phyloP scores from a whole-genome alignment of 2,329 filamentous ascomycete genomes.

The Taxawa tesnikishii region DNA sequence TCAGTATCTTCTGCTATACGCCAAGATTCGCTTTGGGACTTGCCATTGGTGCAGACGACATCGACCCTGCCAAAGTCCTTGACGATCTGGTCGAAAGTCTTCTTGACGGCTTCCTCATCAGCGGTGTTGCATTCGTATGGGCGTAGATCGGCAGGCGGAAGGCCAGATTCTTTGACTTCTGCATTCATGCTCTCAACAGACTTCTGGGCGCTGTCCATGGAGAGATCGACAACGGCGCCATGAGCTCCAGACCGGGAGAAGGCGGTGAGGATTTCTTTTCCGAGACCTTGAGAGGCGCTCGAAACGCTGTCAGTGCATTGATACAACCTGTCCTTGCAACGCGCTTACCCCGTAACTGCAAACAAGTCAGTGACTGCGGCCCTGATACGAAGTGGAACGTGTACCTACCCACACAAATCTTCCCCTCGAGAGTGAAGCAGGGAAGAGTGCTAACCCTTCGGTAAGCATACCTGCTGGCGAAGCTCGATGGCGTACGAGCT shows the following conservation, averaged over 20 bases:
- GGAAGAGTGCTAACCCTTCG: slow-evolving; percentile 7
- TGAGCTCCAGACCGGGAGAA: slow-evolving; percentile 19
- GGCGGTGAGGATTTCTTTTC: slow-evolving; percentile 19
- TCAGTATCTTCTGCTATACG: too few relatives aligned
- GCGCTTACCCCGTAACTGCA: slow-evolving; percentile 8
- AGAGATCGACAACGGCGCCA: slow-evolving; percentile 21
- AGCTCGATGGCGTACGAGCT: neutral
- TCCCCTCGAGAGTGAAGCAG: slow-evolving; percentile 8
- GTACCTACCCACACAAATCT: slow-evolving; percentile 7
- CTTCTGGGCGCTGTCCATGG: slow-evolving; percentile 11
- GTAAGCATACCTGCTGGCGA: slow-evolving; percentile 3
- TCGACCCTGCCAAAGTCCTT: slow-evolving; percentile 24
- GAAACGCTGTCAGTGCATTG: neutral
- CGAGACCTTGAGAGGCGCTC: slow-evolving; percentile 18
- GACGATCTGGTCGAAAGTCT: slow-evolving; percentile 21
- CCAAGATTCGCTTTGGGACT: too few relatives aligned
- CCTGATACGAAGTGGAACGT: too few relatives aligned
- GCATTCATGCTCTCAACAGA: slow-evolving; percentile 19
- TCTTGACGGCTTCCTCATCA: slow-evolving; percentile 22
- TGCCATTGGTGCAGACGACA: slow-evolving; percentile 27
- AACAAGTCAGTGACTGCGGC: neutral
- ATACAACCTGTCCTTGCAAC: neutral
- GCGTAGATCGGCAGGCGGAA: slow-evolving; percentile 18
- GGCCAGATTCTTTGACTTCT: slow-evolving; percentile 13
- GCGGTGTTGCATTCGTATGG: slow-evolving; percentile 28